Conservation (phyloP, 2,329 filamentous ascomycete genomes). For the Alternaria gansuensis region DNA sequence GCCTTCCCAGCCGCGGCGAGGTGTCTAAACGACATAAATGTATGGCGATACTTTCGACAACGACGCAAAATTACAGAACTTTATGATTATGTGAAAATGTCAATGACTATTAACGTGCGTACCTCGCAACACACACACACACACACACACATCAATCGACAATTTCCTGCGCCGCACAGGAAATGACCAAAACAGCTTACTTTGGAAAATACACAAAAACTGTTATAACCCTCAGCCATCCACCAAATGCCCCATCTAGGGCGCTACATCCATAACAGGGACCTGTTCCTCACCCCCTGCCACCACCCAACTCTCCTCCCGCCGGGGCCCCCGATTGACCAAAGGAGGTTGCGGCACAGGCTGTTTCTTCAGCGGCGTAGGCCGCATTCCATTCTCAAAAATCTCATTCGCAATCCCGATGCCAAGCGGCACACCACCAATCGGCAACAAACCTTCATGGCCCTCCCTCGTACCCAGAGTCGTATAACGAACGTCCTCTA, state of each 20-base stretch:
- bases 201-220: too few relatives aligned
- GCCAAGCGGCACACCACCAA: slow-evolving; percentile 27
- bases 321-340: background rate
- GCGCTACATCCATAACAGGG: slow-evolving; percentile 6
- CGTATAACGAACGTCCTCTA: slow-evolving; percentile 22
- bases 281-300: slow-evolving; percentile 3
- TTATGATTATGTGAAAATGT: background rate
- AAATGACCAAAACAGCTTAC: background rate
- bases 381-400: slow-evolving; percentile 17
- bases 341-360: slow-evolving; percentile 11
- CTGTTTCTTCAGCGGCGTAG: slow-evolving; percentile 20
- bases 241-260: background rate
- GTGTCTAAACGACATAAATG: background rate
- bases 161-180: background rate
- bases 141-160: background rate
- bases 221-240: too few relatives aligned
- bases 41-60: background rate
- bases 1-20: background rate
- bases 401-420: slow-evolving; percentile 30
- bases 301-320: background rate
- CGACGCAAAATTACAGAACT: background rate
- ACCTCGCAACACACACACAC: too few relatives aligned
- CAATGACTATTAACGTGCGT: too few relatives aligned
- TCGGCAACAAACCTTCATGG: slow-evolving; percentile 15
- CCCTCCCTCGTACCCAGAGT: slow-evolving; percentile 24